Base-by-base conservation (phyloP, 805 yeast genomes). In the Pichia ethanolica region DNA sequence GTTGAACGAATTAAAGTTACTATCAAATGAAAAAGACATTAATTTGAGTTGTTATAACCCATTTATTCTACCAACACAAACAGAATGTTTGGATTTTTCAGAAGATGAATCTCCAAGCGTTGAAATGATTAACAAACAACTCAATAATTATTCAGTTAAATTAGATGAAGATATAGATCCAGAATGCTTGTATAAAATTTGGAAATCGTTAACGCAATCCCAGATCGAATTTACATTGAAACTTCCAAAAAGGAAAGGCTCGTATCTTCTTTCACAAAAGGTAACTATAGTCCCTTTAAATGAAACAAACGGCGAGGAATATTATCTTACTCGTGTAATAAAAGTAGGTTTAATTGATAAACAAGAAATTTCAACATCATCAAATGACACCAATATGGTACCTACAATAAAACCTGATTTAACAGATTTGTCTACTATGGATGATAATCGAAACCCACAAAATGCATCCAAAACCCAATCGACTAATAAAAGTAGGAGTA, bases 301-400 rank as follows among this genome's bases (percentile, higher is more conserved):
- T 20, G 49, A 47, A 4, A 47, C 44, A 1, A 34, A 42, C 13
- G 59, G 56, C 13, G 57, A 56, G 5, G 64, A 66, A 34, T 59
- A 45, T 46, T 52, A 55, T 36, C 50, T 66, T 11, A 57, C 71
- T 1, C 62, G 76, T 46, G 68, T 74, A 7, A 55, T 70, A 40
- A 73, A 72, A 47, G 62, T 69, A 41, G 74, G 75, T 3, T 66
- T 70, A 53, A 42, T 74, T 5, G 65, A 65, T 39, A 61, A 65
- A 39, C 72, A 74, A 50, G 79, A 75, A 53, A 56, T 66, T 1
- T 64, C 63, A 45, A 55, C 56, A 33, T 45, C 61, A 26, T 50
- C 64, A 3, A 59, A 55, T 36, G 44, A 25, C 1, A 8, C 32
- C 1, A 14, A 39, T 3, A 3, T 25, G 5, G 25, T 42, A 1